Conservation (phyloP, 441 rosid species). For the Adansonia gregorii region DNA sequence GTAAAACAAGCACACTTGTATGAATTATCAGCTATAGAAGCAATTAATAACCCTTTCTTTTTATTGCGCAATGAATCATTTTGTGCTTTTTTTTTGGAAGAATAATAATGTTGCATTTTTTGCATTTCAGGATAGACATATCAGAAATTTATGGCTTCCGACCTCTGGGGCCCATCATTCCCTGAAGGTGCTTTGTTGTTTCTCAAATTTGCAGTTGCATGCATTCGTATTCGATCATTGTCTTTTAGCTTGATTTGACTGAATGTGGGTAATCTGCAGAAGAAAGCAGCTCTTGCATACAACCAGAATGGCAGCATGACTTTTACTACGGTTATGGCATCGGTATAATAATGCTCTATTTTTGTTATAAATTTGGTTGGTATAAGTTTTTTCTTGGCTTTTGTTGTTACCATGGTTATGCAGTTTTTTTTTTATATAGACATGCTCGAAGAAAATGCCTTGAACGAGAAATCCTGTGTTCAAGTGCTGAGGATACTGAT, state of each 20-base stretch:
- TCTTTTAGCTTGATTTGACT: slow-evolving; percentile 20
- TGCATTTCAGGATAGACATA: slow-evolving; percentile 39
- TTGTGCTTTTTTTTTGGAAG: slow-evolving; percentile 5
- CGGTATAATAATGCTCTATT: slow-evolving; percentile 41
- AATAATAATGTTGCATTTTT: background rate
- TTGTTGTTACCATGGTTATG: background rate
- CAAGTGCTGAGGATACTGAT: slow-evolving; percentile 58
- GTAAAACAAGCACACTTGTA: background rate
- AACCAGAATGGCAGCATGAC: slow-evolving; percentile 43
- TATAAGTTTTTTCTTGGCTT: slow-evolving; percentile 2
- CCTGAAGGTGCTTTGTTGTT: slow-evolving; percentile 13
- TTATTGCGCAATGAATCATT: slow-evolving; percentile 12
- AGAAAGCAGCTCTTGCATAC: slow-evolving; percentile 37
- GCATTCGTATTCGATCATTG: slow-evolving; percentile 8
- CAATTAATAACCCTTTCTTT: background rate
- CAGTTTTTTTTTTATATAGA: slow-evolving; percentile 37
- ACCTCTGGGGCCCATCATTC: slow-evolving; percentile 20
- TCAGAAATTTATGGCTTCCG: background rate
- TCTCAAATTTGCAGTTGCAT: background rate
- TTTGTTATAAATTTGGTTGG: background rate
- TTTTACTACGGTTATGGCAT: slow-evolving; percentile 51
- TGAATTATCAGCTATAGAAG: background rate
- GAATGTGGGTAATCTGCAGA: slow-evolving; percentile 36
- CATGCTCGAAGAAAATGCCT: slow-evolving; percentile 54
- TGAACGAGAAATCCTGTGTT: slow-evolving; percentile 58